Base-by-base conservation (phyloP, 2,329 filamentous ascomycete genomes). In the Rasamsonia emersonii region DNA sequence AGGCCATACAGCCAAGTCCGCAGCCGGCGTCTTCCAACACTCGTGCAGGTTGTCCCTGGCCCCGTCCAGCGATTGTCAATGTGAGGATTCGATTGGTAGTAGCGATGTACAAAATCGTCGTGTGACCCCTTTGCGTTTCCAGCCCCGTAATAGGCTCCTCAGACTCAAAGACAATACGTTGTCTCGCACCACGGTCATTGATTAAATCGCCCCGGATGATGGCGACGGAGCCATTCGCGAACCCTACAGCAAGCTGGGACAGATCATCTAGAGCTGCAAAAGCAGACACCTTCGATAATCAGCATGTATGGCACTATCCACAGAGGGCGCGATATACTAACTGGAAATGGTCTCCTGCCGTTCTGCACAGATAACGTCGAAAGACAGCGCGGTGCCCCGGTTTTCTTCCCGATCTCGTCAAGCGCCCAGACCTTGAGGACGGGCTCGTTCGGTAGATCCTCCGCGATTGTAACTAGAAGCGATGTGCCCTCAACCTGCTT, bases 341-440 rank as follows among this genome's bases (percentile, higher is more conserved):
- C 83, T n/a, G 91, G 91, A 58, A 95, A 96, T 47, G 83, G 86
- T 54, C 89, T 86, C 54, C 84, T 76, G 24, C 83, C 86, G 64
- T 96, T 96, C 54, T 86, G 83, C 43, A 98, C 81, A 14, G 72
- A 77, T 31, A 95, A 64, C 1, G 82, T 91, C 52, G 85, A 93
- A 44, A 94, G 70, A 54, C 91, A 96, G 23, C 80, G 84, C 10
- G 91, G 91, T 40, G 81, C 68, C 24, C 86, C 86, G 4, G 85
- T 93, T 70, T 93, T 96, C 71, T 91, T 96, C 45, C 93, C 86
- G 3, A 81, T 72, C 61, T 88, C 93, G 55, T 96, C 88, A 46
- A 98, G 68, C 14, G 86, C 89, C 91, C 91, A 98, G n/a, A 96
- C 89, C 58, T 94, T 96, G 38, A 98, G 62, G 13, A 89, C 73